These are phyloP conservation scores for Venturiaceae sp. DNA, from an alignment of 2,329 filamentous ascomycete species.

Conservation along the genomic window DNA sequence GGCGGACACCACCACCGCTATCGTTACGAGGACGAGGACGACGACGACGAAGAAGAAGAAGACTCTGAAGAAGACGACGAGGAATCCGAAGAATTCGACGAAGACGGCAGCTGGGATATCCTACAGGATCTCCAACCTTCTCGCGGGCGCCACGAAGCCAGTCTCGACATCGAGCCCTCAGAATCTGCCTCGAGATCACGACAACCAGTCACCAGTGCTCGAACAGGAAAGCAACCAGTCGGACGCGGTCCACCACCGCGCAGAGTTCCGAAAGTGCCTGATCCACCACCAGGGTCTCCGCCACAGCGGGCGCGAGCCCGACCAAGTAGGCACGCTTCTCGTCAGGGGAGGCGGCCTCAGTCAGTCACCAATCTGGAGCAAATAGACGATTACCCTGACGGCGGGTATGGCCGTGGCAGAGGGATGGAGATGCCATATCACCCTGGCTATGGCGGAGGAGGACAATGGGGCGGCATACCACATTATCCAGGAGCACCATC, in stretches of 20 bases:
- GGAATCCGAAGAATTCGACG: slow-evolving; percentile 5
- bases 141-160: slow-evolving; percentile 21
- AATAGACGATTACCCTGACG: slow-evolving; percentile 32
- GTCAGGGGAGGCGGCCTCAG: slow-evolving; percentile 19
- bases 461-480: slow-evolving; percentile 26
- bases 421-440: slow-evolving; percentile 21
- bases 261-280: slow-evolving; percentile 8
- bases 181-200: slow-evolving; percentile 35
- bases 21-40: background rate
- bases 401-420: slow-evolving; percentile 22
- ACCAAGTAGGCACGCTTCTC: slow-evolving; percentile 16
- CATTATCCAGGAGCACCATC: slow-evolving; percentile 25
- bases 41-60: slow-evolving; percentile 2
- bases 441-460: slow-evolving; percentile 15
- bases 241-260: slow-evolving; percentile 3
- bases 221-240: background rate
- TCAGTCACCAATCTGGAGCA: slow-evolving; percentile 30
- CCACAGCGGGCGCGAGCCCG: slow-evolving; percentile 17
- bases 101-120: slow-evolving; percentile 6
- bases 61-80: slow-evolving; percentile 2
- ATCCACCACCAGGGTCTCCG: slow-evolving; percentile 18
- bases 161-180: slow-evolving; percentile 36
- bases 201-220: background rate
- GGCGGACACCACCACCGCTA: background rate
- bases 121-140: slow-evolving; percentile 3